Evolutionary conservation across 257 asterid genomes (phyloP).

Genomic region (Scutellaria barbata): DNA sequence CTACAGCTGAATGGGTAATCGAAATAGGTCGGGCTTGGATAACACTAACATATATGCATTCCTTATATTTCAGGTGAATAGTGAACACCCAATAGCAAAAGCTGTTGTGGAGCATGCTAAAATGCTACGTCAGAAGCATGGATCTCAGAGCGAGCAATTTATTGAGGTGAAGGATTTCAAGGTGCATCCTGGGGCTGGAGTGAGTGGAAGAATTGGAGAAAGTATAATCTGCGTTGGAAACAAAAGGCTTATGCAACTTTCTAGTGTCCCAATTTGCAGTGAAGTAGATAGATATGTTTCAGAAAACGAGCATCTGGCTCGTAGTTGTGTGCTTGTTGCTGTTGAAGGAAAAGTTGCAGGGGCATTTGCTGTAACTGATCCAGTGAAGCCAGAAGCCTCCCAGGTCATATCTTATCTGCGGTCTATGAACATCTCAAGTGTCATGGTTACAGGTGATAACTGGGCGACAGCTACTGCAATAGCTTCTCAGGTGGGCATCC

Average conservation of each 20-base stretch:
- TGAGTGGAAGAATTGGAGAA: conserved; percentile 78
- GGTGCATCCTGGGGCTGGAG: conserved; percentile 94
- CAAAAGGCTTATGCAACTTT: conserved; percentile 75
- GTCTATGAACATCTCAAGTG: conserved; percentile 77
- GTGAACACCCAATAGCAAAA: conserved; percentile 96
- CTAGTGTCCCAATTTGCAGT: conserved; percentile 54
- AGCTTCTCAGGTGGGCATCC: conserved; percentile 84
- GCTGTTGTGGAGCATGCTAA: conserved; percentile 90
- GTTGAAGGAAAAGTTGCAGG: conserved; percentile 78
- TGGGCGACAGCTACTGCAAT: conserved; percentile 95
- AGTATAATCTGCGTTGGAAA: conserved; percentile 76
- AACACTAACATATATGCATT: conserved; percentile 21
- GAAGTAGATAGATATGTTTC: conserved; percentile 69
- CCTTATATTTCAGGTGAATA: conserved; percentile 63
- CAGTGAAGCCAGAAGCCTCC: conserved; percentile 89
- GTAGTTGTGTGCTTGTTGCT: conserved; percentile 86
- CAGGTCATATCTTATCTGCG: conserved; percentile 71
- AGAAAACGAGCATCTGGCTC: conserved; percentile 81
- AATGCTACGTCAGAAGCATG: conserved; percentile 51
- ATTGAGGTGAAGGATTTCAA: conserved; percentile 78
- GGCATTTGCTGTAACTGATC: conserved; percentile 91
- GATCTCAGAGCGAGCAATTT: conserved; percentile 48
- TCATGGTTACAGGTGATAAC: conserved; percentile 98
- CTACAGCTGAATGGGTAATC: conserved; percentile 21
- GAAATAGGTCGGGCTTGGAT: neutral